Base-by-base conservation (phyloP, 1,284 basidiomycete genomes). In the Ustilago loliicola region DNA sequence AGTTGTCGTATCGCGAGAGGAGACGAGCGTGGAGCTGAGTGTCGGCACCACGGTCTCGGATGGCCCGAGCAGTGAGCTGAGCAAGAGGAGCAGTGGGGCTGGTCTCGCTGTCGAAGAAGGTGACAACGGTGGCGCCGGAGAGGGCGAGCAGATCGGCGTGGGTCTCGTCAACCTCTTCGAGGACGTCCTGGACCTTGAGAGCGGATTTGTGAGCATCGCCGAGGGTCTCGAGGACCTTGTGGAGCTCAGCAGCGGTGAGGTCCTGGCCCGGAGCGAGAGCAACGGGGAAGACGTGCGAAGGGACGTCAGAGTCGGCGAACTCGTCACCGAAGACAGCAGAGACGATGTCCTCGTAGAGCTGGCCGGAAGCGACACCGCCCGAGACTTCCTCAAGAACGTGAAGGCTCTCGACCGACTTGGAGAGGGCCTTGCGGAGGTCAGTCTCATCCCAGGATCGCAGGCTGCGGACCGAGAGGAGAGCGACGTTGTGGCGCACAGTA, bases 1-100 rank as follows among this genome's bases (percentile, higher is more conserved):
- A 86, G 72, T 85, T 85, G 77, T 86, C 85, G 78, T 64, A 84
- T 63, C 85, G 83, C 51, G 82, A 72, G 29, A 85, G 67, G n/a
- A 84, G 64, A 61, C 81, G 73, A 40, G 80, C 75, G 54, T 79
- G 72, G 38, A 80, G 76, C 70, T 72, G 55, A n/a, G 67, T 74
- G 64, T 66, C 66, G 21, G 66, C 61, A 52, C 74, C 72, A 15
- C 77, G 67, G 40, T 77, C 79, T n/a, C 72, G 77, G 54, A 86
- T 77, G 27, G 77, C 69, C 40, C 81, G 77, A 29, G 83, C 79
- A 23, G 81, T 65, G 55, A 84, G 67, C 52, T 64, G 48, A 53
- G 81, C 83, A 1, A 82, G 70, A 29, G 78, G 68, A 25, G 72
- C 62, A 29, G 85, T 83, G 38, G 66, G 51, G 65, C 81, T 81